Evolutionary conservation across 768 basidiomycete species (phyloP).

Genomic region (Tremella mesenterica): DNA sequence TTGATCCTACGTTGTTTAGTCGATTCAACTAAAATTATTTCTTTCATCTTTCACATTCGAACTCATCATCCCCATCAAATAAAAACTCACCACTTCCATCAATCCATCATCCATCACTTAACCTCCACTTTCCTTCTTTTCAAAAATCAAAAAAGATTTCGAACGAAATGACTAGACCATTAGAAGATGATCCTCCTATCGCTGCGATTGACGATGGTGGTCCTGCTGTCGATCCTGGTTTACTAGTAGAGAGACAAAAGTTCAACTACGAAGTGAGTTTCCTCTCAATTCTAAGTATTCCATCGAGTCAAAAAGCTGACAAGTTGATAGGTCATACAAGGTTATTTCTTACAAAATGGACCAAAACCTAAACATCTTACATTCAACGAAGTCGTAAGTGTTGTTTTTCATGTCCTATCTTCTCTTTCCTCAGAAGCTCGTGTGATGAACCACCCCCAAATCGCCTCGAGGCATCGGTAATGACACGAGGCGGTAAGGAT

Average conservation of each 20-base stretch:
- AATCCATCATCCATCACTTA: not conserved
- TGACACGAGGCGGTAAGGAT: no score
- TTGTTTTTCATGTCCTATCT: not conserved
- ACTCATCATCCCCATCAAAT: not conserved
- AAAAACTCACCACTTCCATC: not conserved
- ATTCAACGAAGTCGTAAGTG: slow-evolving; percentile 27
- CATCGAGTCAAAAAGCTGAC: not conserved
- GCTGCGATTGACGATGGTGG: slow-evolving; percentile 27
- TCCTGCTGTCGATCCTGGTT: slow-evolving; percentile 10
- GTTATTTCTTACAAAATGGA: slow-evolving; percentile 29
- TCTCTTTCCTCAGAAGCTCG: not conserved
- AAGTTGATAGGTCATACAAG: slow-evolving; percentile 21
- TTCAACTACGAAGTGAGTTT: slow-evolving; percentile 32
- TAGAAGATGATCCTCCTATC: slow-evolving; percentile 24
- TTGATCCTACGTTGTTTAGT: no score
- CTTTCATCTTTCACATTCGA: not conserved
- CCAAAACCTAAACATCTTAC: slow-evolving; percentile 18
- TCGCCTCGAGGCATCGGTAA: not conserved
- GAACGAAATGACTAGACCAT: no score
- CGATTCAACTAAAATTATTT: not conserved
- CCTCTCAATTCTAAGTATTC: not conserved
- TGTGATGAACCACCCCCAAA: no score
- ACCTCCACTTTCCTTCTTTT: not conserved
- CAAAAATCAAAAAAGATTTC: not conserved
- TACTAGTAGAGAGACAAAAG: slow-evolving; percentile 13